Base-by-base conservation (phyloP, 257 asterid genomes). In the Handroanthus guayacan region DNA sequence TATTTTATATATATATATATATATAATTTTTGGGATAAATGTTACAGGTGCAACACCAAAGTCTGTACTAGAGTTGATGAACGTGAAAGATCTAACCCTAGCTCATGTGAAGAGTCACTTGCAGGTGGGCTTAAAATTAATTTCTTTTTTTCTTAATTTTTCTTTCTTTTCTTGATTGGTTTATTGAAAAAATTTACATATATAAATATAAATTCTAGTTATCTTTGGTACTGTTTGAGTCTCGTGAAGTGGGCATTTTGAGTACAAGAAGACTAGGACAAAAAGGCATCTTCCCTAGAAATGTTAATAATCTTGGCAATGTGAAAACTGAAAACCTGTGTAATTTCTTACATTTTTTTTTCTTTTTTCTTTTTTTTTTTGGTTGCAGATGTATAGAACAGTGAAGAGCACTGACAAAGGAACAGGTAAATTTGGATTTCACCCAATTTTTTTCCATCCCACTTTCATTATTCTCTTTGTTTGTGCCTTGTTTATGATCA, bases 71-170 rank as follows among this genome's bases (percentile, higher is more conserved):
- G 98, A 92, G 85, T 72, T 92, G 86, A 92, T 92, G 98, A 88
- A 88, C 79, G 98, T 92, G 71, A 92, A 92, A 79, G 98, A 92
- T 89, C 97, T 92, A 80, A 92, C 98, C 76, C 90, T 92, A 83
- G 94, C 97, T 70, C 98, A 92, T 74, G 98, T 92, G 78, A 92
- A 92, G 84, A 92, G 98, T 79, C 98, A 92, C 79, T 89, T 92
- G 77, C 98, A 92, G 97, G 98, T 92, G 77, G 62, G 71, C 10
- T 61, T 56, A 0, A n/a, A 54, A 47, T 9, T 1, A 47, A 13
- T 47, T 8, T 47, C 10, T 1, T 43, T 62, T 60, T 2, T 75
- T 20, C 52, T 60, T 66, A 45, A 74, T 69, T 51, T 45, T 47
- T 14, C 31, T 37, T 5, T 57, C 2, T 16, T 25, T 38, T 20